phyloP scores from a whole-genome alignment of 2,329 filamentous ascomycete genomes.

The Celoporthe dispersa region DNA sequence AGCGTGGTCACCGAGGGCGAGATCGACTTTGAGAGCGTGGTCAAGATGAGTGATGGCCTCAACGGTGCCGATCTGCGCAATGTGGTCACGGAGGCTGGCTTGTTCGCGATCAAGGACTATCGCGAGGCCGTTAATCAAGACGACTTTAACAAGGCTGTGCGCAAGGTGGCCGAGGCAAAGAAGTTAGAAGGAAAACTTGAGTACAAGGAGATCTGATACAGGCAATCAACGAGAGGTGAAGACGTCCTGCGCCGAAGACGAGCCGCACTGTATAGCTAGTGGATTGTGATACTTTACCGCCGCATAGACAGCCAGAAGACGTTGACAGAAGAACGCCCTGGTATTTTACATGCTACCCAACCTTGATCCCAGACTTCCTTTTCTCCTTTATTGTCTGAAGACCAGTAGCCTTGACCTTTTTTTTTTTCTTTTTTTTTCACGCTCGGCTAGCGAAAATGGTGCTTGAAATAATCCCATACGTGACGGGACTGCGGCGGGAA shows the following conservation, averaged over 20 bases:
- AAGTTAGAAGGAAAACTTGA: conserved; percentile 96
- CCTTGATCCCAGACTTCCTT: too few species aligned
- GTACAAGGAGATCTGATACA: conserved; percentile 12
- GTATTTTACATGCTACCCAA: neutral
- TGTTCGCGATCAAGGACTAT: conserved; percentile 99
- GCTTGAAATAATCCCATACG: neutral
- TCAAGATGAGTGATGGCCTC: conserved; percentile 99
- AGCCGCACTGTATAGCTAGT: neutral
- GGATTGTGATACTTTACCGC: neutral
- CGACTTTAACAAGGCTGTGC: conserved; percentile 98
- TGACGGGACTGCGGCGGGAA: neutral
- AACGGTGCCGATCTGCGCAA: conserved; percentile 98
- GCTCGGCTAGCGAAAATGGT: too few species aligned
- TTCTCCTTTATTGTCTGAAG: too few species aligned
- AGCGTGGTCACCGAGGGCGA: conserved; percentile 90
- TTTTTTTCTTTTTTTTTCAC: too few species aligned
- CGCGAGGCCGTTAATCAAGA: conserved; percentile 96
- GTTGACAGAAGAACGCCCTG: neutral
- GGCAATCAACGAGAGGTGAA: neutral
- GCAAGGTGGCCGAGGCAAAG: conserved; percentile 97
- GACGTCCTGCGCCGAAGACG: neutral
- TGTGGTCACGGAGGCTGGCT: conserved; percentile 94
- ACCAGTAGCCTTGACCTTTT: too few species aligned
- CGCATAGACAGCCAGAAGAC: neutral
- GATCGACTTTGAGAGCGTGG: conserved; percentile 97